These are phyloP conservation scores for Fusarium acutatum DNA, from an alignment of 2,329 filamentous ascomycete genomes.

Conservation along the genomic window DNA sequence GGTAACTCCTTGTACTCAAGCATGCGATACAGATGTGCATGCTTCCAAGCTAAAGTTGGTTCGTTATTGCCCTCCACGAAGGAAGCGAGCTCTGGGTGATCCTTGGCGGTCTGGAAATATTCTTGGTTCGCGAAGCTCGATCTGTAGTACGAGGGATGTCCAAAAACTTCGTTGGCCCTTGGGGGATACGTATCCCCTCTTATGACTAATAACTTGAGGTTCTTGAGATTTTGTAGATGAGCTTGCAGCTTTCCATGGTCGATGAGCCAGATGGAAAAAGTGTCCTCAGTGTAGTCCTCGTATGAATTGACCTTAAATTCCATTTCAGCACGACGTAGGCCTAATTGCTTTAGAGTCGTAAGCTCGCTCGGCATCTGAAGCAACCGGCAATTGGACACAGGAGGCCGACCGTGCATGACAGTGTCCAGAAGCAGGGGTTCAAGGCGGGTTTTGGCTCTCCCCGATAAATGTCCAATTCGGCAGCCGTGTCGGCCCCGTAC, in stretches of 20 bases:
- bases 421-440: slow-evolving; percentile 1
- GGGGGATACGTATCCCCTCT: not conserved
- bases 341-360: fast-evolving
- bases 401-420: not conserved
- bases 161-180: not conserved
- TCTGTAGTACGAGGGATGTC: not conserved
- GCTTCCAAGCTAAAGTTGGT: not conserved
- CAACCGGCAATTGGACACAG: not conserved
- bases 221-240: not conserved
- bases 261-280: not conserved
- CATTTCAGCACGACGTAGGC: not conserved
- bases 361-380: slow-evolving; percentile 6
- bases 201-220: not conserved
- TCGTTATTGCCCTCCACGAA: not conserved
- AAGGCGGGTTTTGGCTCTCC: not conserved
- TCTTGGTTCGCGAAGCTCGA: not conserved
- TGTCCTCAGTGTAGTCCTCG: not conserved
- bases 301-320: not conserved
- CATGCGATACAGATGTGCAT: slow-evolving; percentile 25
- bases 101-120: not conserved
- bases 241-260: not conserved
- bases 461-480: not conserved
- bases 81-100: not conserved
- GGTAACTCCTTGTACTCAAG: slow-evolving; percentile 15
- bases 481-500: not conserved